Conservation (phyloP, 2,329 filamentous ascomycete genomes). For the Mycogone perniciosa region DNA sequence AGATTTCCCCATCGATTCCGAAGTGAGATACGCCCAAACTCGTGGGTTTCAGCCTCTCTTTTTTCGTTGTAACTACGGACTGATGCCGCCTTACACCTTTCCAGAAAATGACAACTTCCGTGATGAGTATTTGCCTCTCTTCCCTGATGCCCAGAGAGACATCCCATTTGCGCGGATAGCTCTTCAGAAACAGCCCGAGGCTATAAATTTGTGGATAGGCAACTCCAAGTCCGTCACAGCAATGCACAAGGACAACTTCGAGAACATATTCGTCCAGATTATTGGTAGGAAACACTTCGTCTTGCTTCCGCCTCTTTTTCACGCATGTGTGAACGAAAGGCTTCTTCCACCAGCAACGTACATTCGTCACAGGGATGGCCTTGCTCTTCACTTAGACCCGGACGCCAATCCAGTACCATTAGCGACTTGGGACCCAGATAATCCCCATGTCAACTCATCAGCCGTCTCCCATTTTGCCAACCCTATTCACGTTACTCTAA, state of each 20-base stretch:
- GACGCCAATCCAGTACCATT: slow-evolving; percentile 50
- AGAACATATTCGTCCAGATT: slow-evolving; percentile 77
- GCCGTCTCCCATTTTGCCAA: slow-evolving; percentile 52
- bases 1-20: slow-evolving; percentile 25
- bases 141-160: slow-evolving; percentile 53
- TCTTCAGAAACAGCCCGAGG: slow-evolving; percentile 59
- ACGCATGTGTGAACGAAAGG: slow-evolving; percentile 62
- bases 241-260: slow-evolving; percentile 76
- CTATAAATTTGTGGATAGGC: slow-evolving; percentile 79
- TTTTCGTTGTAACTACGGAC: neutral
- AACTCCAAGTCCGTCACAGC: slow-evolving; percentile 64
- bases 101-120: slow-evolving; percentile 75
- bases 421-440: slow-evolving; percentile 68
- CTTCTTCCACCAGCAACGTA: slow-evolving; percentile 55
- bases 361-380: slow-evolving; percentile 24
- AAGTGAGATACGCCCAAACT: slow-evolving; percentile 69
- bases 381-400: slow-evolving; percentile 31
- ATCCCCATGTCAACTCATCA: slow-evolving; percentile 43
- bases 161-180: slow-evolving; percentile 71
- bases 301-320: slow-evolving; percentile 64
- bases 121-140: slow-evolving; percentile 61
- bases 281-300: slow-evolving; percentile 68
- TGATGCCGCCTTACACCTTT: neutral
- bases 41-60: slow-evolving; percentile 40
- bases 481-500: slow-evolving; percentile 61